Conservation (phyloP, 306 rosid species). For the Prunus kanzakura region DNA sequence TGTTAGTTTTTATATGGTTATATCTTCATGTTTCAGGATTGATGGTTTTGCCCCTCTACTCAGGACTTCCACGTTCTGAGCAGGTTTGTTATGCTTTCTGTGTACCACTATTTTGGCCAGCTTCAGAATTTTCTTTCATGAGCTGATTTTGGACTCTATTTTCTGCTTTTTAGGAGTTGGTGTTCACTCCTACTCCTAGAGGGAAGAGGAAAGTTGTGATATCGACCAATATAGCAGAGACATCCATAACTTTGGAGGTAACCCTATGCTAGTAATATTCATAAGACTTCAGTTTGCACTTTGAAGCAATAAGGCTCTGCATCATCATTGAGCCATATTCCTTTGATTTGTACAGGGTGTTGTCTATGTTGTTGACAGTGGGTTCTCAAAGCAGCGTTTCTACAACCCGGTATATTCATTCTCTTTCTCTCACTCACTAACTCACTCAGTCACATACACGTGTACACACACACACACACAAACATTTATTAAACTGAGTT, state of each 20-base stretch:
- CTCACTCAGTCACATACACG: neutral
- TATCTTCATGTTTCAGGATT: slow-evolving; percentile 51
- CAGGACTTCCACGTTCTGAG: slow-evolving; percentile 87
- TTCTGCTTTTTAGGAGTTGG: slow-evolving; percentile 60
- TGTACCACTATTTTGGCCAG: slow-evolving; percentile 17
- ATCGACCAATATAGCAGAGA: slow-evolving; percentile 95
- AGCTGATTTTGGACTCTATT: slow-evolving; percentile 14
- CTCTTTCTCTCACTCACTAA: neutral
- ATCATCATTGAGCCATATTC: slow-evolving; percentile 20
- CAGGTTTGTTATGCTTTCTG: slow-evolving; percentile 53
- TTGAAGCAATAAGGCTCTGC: slow-evolving; percentile 6
- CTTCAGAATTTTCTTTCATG: slow-evolving; percentile 7
- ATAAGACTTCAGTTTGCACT: slow-evolving; percentile 9
- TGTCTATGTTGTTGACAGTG: slow-evolving; percentile 93
- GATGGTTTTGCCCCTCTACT: slow-evolving; percentile 80
- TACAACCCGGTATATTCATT: slow-evolving; percentile 71
- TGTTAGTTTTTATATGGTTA: neutral
- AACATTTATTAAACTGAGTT: neutral
- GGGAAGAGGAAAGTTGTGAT: slow-evolving; percentile 93
- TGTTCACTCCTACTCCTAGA: slow-evolving; percentile 78
- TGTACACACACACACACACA: neutral
- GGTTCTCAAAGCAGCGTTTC: slow-evolving; percentile 89
- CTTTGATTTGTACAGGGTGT: slow-evolving; percentile 61
- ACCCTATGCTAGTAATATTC: slow-evolving; percentile 13
- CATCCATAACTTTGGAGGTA: slow-evolving; percentile 91